A percentile compares a stretch with the other conserved stretches of the same genome.
These are phyloP conservation scores for Picea engelmannii DNA, from an alignment of 83 land plant species.

Conservation along the genomic window DNA sequence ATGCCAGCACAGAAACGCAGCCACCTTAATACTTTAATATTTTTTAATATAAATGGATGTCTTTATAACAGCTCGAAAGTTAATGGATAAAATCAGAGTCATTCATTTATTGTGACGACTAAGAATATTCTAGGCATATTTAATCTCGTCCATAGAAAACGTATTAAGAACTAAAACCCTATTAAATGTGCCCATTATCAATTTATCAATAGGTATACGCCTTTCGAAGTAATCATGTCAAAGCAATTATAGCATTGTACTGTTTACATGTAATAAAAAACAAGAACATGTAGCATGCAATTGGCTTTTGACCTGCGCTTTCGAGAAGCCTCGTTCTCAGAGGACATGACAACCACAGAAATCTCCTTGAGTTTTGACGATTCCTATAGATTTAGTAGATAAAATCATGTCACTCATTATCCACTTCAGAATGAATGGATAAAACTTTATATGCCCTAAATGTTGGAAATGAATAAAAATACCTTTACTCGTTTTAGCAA, in stretches of 20 bases:
- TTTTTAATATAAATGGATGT: too few relatives aligned
- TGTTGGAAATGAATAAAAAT: background rate
- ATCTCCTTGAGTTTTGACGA: constrained; percentile 37
- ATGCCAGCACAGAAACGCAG: too few relatives aligned
- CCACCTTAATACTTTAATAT: too few relatives aligned
- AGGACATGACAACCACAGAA: constrained; percentile 45
- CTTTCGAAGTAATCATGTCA: background rate
- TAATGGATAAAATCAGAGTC: too few relatives aligned
- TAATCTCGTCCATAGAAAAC: too few relatives aligned
- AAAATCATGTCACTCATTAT: background rate
- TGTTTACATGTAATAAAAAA: background rate
- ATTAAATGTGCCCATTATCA: too few relatives aligned
- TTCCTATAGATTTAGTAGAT: constrained; percentile 17
- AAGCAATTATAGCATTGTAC: background rate
- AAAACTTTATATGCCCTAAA: background rate
- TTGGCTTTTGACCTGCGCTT: constrained; percentile 23
- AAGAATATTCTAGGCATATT: too few relatives aligned
- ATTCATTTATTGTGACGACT: too few relatives aligned
- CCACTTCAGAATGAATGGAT: background rate
- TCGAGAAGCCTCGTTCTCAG: constrained; percentile 30
- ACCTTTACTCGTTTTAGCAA: constrained; percentile 76
- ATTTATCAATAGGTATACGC: too few relatives aligned
- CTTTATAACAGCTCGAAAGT: too few relatives aligned
- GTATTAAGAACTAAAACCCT: too few relatives aligned
- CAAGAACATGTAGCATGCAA: background rate